Percentiles rank a stretch among this genome's conserved stretches.
Conservation (phyloP, 208 protist species). For the Porcisia hertigi region DNA sequence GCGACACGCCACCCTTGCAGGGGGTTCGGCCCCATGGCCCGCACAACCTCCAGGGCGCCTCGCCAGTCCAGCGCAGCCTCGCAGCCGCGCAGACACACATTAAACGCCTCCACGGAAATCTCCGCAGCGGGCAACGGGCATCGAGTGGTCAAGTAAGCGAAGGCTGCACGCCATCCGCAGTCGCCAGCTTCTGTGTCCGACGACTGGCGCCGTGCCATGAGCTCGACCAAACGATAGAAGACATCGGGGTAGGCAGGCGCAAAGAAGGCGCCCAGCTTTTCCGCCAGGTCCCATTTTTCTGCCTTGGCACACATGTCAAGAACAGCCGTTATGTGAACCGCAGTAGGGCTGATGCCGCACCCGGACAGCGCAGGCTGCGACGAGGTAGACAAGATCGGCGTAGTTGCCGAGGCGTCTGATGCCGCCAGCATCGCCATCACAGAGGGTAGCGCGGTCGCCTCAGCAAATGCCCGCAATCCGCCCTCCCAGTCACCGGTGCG, state of each 20-base stretch:
- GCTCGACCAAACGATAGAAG: constrained; percentile 36
- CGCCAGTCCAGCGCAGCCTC: constrained; percentile 69
- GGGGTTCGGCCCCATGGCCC: constrained; percentile 78
- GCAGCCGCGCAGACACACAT: constrained; percentile 65
- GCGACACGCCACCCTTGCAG: constrained; percentile 40
- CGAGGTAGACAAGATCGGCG: neutral
- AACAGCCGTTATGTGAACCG: constrained; percentile 49
- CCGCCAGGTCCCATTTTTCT: constrained; percentile 52
- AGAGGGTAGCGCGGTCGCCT: constrained; percentile 32
- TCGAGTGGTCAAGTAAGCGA: constrained; percentile 42
- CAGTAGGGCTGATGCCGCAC: constrained; percentile 39
- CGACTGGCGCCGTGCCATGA: constrained; percentile 21
- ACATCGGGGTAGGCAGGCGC: constrained; percentile 34
- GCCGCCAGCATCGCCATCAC: constrained; percentile 1
- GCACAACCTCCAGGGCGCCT: constrained; percentile 60
- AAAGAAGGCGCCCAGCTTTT: constrained; percentile 49
- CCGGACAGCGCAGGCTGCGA: constrained; percentile 4
- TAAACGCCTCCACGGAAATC: constrained; percentile 75
- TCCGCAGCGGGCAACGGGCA: constrained; percentile 37
- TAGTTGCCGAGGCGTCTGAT: neutral
- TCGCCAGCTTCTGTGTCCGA: neutral
- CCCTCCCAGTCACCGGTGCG: constrained; percentile 76
- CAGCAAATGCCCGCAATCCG: constrained; percentile 56
- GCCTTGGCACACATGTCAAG: constrained; percentile 58
- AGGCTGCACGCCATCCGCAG: constrained; percentile 37